Evolutionary conservation across 768 basidiomycete species (phyloP).

Genomic region (Porpolomopsis calyptriformis): DNA sequence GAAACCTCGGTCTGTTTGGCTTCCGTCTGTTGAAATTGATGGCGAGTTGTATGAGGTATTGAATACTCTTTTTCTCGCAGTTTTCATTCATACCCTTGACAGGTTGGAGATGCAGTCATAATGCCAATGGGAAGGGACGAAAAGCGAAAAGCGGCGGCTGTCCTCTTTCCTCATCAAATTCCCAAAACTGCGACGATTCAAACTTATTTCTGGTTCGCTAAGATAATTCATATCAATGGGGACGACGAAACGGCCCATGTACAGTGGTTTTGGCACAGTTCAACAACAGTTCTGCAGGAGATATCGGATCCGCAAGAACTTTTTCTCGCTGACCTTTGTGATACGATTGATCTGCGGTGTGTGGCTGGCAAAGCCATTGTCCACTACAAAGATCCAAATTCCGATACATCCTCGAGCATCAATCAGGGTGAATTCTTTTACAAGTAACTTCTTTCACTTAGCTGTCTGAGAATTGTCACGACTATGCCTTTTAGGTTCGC

Average conservation of each 20-base stretch:
- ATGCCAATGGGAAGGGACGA: slow-evolving; percentile 30
- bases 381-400: slow-evolving; percentile 20
- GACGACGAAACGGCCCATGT: slow-evolving; percentile 41
- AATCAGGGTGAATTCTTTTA: slow-evolving; percentile 42
- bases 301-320: slow-evolving; percentile 55
- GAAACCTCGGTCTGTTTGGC: slow-evolving; percentile 22
- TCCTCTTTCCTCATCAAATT: slow-evolving; percentile 20
- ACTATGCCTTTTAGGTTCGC: slow-evolving; percentile 29
- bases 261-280: slow-evolving; percentile 68
- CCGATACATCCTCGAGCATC: slow-evolving; percentile 17
- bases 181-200: slow-evolving; percentile 25
- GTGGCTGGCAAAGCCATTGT: slow-evolving; percentile 43
- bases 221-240: slow-evolving; percentile 43
- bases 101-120: slow-evolving; percentile 59
- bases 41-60: slow-evolving; percentile 33
- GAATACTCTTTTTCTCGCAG: not conserved
- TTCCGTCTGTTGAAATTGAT: slow-evolving; percentile 34
- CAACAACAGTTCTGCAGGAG: slow-evolving; percentile 49
- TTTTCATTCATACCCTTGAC: not conserved
- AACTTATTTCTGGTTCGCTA: slow-evolving; percentile 66
- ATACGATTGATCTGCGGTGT: slow-evolving; percentile 24
- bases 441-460: slow-evolving; percentile 28
- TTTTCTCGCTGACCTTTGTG: slow-evolving; percentile 49
- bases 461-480: slow-evolving; percentile 5
- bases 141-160: slow-evolving; percentile 18